Evolutionary conservation across 2,329 filamentous ascomycete species (phyloP).

Genomic region (Apiospora malaysiana): DNA sequence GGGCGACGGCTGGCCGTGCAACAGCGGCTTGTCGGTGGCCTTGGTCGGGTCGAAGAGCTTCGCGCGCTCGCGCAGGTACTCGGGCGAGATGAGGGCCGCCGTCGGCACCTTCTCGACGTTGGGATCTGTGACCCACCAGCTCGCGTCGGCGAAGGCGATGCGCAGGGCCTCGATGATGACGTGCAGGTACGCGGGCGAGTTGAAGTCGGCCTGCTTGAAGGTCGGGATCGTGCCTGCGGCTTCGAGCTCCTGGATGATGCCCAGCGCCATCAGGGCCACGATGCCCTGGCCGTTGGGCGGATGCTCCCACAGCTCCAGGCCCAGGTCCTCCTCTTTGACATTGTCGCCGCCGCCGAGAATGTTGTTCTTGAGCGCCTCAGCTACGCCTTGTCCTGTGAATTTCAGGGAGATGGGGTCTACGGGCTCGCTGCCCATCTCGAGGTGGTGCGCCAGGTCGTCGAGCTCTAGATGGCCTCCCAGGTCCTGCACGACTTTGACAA

Average conservation of each 20-base stretch:
- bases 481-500: slow-evolving; percentile 78
- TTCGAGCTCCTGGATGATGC: slow-evolving; percentile 88
- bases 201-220: slow-evolving; percentile 77
- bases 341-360: slow-evolving; percentile 41
- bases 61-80: slow-evolving; percentile 76
- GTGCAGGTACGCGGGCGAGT: slow-evolving; percentile 81
- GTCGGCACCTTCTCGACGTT: slow-evolving; percentile 73
- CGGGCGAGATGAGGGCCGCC: slow-evolving; percentile 69
- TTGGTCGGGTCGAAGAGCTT: slow-evolving; percentile 62
- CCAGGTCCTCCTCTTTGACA: slow-evolving; percentile 48
- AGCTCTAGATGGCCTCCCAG: slow-evolving; percentile 80
- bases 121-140: slow-evolving; percentile 90
- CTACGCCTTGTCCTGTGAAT: slow-evolving; percentile 68
- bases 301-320: slow-evolving; percentile 92
- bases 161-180: slow-evolving; percentile 86
- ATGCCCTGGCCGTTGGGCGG: slow-evolving; percentile 97
- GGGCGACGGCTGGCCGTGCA: slow-evolving; percentile 70
- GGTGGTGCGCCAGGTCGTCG: slow-evolving; percentile 81
- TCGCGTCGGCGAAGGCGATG: slow-evolving; percentile 87
- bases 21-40: slow-evolving; percentile 61
- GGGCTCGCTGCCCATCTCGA: slow-evolving; percentile 71
- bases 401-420: slow-evolving; percentile 84
- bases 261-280: slow-evolving; percentile 91
- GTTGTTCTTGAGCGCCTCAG: slow-evolving; percentile 31
- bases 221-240: slow-evolving; percentile 73